Evolutionary conservation across 257 asterid species (phyloP).

Genomic region (Parsonsia alboflavescens): DNA sequence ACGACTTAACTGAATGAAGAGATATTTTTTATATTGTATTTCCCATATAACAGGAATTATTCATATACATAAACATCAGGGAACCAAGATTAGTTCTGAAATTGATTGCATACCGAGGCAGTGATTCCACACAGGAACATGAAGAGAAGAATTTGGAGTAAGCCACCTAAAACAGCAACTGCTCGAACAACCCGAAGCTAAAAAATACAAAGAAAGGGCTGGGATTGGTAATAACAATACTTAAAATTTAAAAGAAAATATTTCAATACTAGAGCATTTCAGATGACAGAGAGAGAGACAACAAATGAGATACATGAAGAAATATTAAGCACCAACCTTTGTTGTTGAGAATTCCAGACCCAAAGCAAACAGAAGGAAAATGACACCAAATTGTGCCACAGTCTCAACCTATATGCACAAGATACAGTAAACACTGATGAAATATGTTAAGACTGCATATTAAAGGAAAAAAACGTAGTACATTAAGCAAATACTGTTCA

Average conservation of each 20-base stretch:
- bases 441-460: background rate
- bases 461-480: background rate
- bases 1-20: background rate
- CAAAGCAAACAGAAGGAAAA: slow-evolving; percentile 96
- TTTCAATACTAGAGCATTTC: background rate
- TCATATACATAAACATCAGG: slow-evolving; percentile 11
- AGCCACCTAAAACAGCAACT: slow-evolving; percentile 96
- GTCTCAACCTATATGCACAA: slow-evolving; percentile 80
- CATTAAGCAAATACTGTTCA: too few relatives aligned
- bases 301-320: background rate
- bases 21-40: too few relatives aligned
- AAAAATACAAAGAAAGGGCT: slow-evolving; percentile 11
- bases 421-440: slow-evolving; percentile 11
- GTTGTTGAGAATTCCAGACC: slow-evolving; percentile 92
- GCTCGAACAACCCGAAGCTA: slow-evolving; percentile 98
- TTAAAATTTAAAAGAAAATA: background rate
- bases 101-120: slow-evolving; percentile 61
- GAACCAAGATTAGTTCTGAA: background rate
- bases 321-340: slow-evolving; percentile 49
- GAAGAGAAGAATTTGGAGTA: slow-evolving; percentile 84
- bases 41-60: background rate
- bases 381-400: slow-evolving; percentile 98
- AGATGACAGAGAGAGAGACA: slow-evolving; percentile 2
- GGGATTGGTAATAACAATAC: background rate
- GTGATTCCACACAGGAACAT: slow-evolving; percentile 93